These are phyloP conservation scores for Pyrrhoderma noxium DNA, from an alignment of 1,284 basidiomycete species.

Conservation along the genomic window DNA sequence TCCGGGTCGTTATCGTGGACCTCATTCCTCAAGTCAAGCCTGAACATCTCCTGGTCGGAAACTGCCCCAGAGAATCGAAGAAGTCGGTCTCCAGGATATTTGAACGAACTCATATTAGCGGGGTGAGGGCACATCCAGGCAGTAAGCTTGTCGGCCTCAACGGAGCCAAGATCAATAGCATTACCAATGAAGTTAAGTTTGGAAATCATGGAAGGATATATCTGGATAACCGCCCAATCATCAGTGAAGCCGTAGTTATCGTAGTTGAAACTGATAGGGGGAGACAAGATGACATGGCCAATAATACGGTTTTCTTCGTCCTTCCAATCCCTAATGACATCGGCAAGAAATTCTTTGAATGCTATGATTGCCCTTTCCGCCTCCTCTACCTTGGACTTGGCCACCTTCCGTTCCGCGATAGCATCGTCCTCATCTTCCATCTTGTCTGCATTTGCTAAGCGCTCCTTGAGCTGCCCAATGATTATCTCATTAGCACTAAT, in stretches of 20 bases:
- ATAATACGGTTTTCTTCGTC: slow-evolving; percentile 25
- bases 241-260: slow-evolving; percentile 26
- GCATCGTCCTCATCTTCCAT: slow-evolving; percentile 13
- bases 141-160: slow-evolving; percentile 5
- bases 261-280: slow-evolving; percentile 23
- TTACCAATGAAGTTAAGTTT: slow-evolving; percentile 24
- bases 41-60: no score
- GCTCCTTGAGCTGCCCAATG: slow-evolving; percentile 14
- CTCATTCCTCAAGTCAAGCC: no score
- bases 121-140: slow-evolving; percentile 21
- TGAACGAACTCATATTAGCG: slow-evolving; percentile 18
- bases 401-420: slow-evolving; percentile 9
- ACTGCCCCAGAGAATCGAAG: slow-evolving; percentile 24
- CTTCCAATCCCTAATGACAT: slow-evolving; percentile 25
- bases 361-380: slow-evolving; percentile 21
- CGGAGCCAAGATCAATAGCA: slow-evolving; percentile 24
- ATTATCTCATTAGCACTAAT: slow-evolving; percentile 15
- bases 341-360: slow-evolving; percentile 20
- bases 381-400: slow-evolving; percentile 11
- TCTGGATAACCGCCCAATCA: slow-evolving; percentile 30
- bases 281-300: slow-evolving; percentile 26
- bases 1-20: no score
- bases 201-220: slow-evolving; percentile 28
- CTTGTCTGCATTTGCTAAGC: slow-evolving; percentile 17
- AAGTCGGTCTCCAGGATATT: slow-evolving; percentile 23